A percentile compares a stretch with the other conserved stretches of the same genome.
These are phyloP conservation scores for Fraxinus latifolia DNA, from an alignment of 305 asterid genomes.

Conservation along the genomic window DNA sequence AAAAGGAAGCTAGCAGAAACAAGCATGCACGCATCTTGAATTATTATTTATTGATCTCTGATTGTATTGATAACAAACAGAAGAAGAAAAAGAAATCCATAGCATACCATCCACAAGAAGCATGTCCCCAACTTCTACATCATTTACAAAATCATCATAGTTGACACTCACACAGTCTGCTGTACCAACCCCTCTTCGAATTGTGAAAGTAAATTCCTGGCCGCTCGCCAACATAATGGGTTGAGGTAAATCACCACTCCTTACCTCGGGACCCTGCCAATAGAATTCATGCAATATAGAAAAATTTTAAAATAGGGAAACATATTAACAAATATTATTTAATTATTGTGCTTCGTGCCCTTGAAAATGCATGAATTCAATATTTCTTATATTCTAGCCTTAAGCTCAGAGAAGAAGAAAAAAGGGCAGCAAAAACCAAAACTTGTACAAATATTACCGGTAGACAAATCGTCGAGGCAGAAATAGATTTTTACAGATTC, in stretches of 20 bases:
- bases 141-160: conserved; percentile 96
- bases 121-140: conserved; percentile 90
- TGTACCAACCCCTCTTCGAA: conserved; percentile 91
- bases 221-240: conserved; percentile 68
- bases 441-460: not conserved
- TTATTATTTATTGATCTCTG: not conserved
- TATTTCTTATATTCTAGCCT: not conserved
- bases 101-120: conserved; percentile 89
- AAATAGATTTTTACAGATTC: not conserved
- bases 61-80: not conserved
- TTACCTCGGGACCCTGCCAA: conserved; percentile 97
- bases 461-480: not conserved
- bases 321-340: not conserved
- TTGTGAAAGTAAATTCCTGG: conserved; percentile 93
- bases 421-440: not conserved
- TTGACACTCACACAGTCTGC: conserved; percentile 87
- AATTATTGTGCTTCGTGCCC: not conserved
- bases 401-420: not conserved
- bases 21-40: not conserved
- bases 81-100: not conserved
- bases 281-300: conserved; percentile 16
- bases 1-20: not conserved
- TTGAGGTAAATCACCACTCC: conserved; percentile 98
- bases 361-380: not conserved
- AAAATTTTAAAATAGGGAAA: not conserved